Evolutionary conservation across 441 rosid species (phyloP), one percentile per base, ranked within the genome.

Genomic region (Breynia disticha): DNA sequence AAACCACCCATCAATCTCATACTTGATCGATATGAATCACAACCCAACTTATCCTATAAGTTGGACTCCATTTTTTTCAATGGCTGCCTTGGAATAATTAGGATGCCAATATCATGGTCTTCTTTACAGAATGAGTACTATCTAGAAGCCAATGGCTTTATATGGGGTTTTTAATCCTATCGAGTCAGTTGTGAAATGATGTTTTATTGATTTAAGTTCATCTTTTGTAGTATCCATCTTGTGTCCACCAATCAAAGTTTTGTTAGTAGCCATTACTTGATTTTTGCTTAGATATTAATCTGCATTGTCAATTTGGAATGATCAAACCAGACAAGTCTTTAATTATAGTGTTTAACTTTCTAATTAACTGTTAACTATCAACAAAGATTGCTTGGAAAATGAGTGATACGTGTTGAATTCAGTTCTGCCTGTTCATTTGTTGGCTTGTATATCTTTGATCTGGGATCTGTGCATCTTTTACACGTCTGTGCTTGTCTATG

Each of bases 201-300:
- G 35, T 4, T 28, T 28, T 28, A 28, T 28, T 2, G 35, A 28
- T 28, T 4, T 9, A 28, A 9, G 35, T 86, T 39, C 81, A 84
- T 62, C 87, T 93, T 53, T 60, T 65, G 68, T 48, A 62, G 56
- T 41, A 60, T 79, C 48, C 48, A 32, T 65, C 68, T 93, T 16
- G 67, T 77, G 35, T 67, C 82, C 52, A 82, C 86, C 38, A 67
- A 71, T 54, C 97, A 91, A 77, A 65, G 46, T 46, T 88, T 84
- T 64, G 98, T 86, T 65, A 11, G 64, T 42, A 7, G 14, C 19
- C 52, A 11, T 16, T 6, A 13, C 35, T 28, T 28, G 19, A 0
- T 52, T 6, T 52, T 11, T n/a, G 0, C 1, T 0, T 32, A 28
- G 20, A 32, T 18, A 24, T 52, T 13, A 28, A 19, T 8, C 18